A percentile compares a stretch with the other conserved stretches of the same genome.
These are phyloP conservation scores for Neurospora tetraspora DNA, from an alignment of 495 filamentous ascomycete species.

Conservation along the genomic window DNA sequence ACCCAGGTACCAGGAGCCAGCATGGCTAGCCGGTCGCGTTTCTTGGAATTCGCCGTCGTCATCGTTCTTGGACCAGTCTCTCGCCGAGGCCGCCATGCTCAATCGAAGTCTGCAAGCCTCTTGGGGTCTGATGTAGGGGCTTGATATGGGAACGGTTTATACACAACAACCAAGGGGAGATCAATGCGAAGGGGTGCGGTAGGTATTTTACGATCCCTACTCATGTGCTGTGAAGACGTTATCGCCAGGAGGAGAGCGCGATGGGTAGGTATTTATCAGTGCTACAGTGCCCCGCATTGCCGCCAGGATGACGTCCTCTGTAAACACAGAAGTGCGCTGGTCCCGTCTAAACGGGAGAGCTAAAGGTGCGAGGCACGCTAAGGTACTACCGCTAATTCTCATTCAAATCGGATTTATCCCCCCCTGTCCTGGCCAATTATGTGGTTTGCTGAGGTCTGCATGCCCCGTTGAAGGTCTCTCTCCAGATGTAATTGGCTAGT, in stretches of 20 bases:
- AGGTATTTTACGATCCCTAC: background rate
- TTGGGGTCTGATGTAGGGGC: background rate
- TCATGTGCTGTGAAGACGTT: background rate
- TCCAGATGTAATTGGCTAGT: too few relatives aligned
- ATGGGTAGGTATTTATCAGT: background rate
- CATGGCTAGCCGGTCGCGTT: constrained; percentile 55
- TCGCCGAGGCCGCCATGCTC: background rate
- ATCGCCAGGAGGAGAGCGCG: background rate
- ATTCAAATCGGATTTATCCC: too few relatives aligned
- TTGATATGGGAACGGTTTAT: background rate
- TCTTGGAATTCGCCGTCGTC: background rate
- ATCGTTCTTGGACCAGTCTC: background rate
- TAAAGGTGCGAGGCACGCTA: background rate
- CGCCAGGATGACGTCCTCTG: background rate
- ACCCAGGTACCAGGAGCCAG: constrained; percentile 67
- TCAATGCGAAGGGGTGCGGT: background rate
- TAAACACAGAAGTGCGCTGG: background rate
- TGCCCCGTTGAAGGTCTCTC: too few relatives aligned
- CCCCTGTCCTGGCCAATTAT: too few relatives aligned
- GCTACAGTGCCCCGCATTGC: background rate
- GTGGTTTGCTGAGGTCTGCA: too few relatives aligned
- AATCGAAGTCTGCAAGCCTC: background rate
- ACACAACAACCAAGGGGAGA: background rate
- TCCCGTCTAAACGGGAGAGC: background rate
- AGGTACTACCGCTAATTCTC: too few relatives aligned